Percentiles rank a stretch among this genome's conserved stretches.
phyloP scores from a whole-genome alignment of 306 rosid genomes.

The Potentilla sterilis region DNA sequence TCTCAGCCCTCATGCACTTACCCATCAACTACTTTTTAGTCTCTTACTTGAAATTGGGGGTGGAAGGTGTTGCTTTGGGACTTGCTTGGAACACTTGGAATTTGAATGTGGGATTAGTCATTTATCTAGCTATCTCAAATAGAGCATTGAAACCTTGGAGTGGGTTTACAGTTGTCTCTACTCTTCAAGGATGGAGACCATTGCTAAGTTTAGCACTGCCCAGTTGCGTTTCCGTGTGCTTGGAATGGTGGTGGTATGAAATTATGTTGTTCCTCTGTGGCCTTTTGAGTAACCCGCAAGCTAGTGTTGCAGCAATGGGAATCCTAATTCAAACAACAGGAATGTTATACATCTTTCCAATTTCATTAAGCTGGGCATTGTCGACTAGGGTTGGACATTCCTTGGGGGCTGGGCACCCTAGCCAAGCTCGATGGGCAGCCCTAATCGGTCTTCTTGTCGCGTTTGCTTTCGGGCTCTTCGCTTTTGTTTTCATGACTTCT shows the following conservation, averaged over 20 bases:
- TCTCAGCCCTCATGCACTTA: conserved; percentile 58
- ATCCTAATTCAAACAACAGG: conserved; percentile 88
- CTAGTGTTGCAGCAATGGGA: conserved; percentile 86
- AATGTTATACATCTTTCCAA: conserved; percentile 66
- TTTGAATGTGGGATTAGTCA: conserved; percentile 48
- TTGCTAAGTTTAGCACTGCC: conserved; percentile 67
- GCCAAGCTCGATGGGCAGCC: conserved; percentile 53
- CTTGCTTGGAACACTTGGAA: conserved; percentile 71
- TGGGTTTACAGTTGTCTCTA: conserved; percentile 39
- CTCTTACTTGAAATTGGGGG: conserved; percentile 54
- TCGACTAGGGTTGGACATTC: conserved; percentile 79
- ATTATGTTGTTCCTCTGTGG: conserved; percentile 80
- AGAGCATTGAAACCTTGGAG: conserved; percentile 74
- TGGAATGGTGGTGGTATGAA: conserved; percentile 98
- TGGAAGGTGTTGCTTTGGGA: conserved; percentile 67
- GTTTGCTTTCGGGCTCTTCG: conserved; percentile 36
- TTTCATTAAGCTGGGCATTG: conserved; percentile 52
- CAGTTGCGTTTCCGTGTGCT: conserved; percentile 64
- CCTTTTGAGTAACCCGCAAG: conserved; percentile 56
- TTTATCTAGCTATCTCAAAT: conserved; percentile 50
- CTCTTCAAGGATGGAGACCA: conserved; percentile 67
- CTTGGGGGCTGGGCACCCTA: conserved; percentile 69
- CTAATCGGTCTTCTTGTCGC: conserved; percentile 57
- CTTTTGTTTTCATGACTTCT: conserved; percentile 40
- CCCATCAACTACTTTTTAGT: conserved; percentile 59